Evolutionary conservation across 176 grass and related monocot genomes (phyloP).

Genomic region (Raddia distichophylla): DNA sequence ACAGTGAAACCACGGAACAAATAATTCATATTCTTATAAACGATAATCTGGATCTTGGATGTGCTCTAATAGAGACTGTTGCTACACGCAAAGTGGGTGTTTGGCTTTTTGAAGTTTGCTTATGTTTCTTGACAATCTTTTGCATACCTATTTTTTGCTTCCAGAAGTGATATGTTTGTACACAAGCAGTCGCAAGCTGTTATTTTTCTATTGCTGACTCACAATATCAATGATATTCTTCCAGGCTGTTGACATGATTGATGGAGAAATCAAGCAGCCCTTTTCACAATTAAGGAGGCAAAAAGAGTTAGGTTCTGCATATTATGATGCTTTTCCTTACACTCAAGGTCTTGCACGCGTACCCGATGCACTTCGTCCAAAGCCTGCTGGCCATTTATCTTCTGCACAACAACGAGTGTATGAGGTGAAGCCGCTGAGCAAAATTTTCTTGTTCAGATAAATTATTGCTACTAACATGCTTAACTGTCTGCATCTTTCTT

Average conservation of each 20-base stretch:
- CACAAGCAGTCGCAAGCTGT: background rate
- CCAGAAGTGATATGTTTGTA: conserved; percentile 15
- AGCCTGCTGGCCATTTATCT: conserved; percentile 68
- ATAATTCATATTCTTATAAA: conserved; percentile 81
- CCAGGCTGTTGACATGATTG: conserved; percentile 90
- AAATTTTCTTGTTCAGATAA: background rate
- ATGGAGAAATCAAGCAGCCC: conserved; percentile 75
- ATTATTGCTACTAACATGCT: conserved; percentile 3
- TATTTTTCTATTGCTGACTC: conserved; percentile 13
- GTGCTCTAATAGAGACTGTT: conserved; percentile 92
- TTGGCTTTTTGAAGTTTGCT: conserved; percentile 24
- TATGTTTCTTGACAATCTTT: background rate
- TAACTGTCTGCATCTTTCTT: conserved; percentile 29
- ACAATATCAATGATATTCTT: conserved; percentile 18
- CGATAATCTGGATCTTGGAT: conserved; percentile 98
- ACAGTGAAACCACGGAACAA: conserved; percentile 72
- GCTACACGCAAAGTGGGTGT: conserved; percentile 82
- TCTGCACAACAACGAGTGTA: conserved; percentile 72
- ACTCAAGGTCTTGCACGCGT: conserved; percentile 76
- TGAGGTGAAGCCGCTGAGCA: conserved; percentile 60
- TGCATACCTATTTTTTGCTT: background rate
- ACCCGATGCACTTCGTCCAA: conserved; percentile 77
- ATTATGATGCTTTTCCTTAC: conserved; percentile 81
- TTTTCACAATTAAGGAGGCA: conserved; percentile 81
- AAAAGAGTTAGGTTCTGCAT: conserved; percentile 80